Percentiles rank a stretch among this genome's conserved stretches.
Conservation (phyloP, 805 yeast species). For the Saccharomycopsis fermentans region DNA sequence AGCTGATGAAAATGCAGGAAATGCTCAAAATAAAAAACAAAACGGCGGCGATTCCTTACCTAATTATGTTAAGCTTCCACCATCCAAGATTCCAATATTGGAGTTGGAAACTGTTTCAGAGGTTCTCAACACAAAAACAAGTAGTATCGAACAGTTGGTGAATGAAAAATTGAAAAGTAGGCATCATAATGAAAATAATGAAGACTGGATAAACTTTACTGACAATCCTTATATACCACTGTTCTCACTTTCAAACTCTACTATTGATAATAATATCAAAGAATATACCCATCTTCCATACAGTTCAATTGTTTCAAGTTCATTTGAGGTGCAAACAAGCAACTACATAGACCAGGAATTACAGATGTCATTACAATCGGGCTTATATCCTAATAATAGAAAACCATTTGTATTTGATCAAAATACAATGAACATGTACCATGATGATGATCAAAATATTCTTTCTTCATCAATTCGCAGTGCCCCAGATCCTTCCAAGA, state of each 20-base stretch:
- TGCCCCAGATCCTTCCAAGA: not conserved
- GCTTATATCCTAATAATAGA: conserved; percentile 33
- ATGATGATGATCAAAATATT: conserved; percentile 26
- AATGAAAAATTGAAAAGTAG: conserved; percentile 71
- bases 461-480: conserved; percentile 13
- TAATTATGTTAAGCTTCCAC: conserved; percentile 68
- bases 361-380: conserved; percentile 35
- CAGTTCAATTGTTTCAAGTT: conserved; percentile 64
- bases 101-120: conserved; percentile 76
- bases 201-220: conserved; percentile 73
- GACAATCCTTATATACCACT: conserved; percentile 81
- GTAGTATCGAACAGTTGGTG: conserved; percentile 73
- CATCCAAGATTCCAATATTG: conserved; percentile 88
- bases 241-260: conserved; percentile 54
- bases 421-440: conserved; percentile 39
- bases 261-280: conserved; percentile 28
- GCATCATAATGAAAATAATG: conserved; percentile 46
- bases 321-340: conserved; percentile 53
- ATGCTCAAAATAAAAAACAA: conserved; percentile 37
- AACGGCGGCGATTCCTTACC: not conserved
- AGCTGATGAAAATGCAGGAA: conserved; percentile 18
- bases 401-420: conserved; percentile 32
- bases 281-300: conserved; percentile 65
- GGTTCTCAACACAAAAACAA: conserved; percentile 63
- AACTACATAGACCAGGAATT: conserved; percentile 38